Percentiles rank a stretch among this genome's conserved stretches.
Conservation (phyloP, 2,329 filamentous ascomycete genomes). For the Septoria petroselini region DNA sequence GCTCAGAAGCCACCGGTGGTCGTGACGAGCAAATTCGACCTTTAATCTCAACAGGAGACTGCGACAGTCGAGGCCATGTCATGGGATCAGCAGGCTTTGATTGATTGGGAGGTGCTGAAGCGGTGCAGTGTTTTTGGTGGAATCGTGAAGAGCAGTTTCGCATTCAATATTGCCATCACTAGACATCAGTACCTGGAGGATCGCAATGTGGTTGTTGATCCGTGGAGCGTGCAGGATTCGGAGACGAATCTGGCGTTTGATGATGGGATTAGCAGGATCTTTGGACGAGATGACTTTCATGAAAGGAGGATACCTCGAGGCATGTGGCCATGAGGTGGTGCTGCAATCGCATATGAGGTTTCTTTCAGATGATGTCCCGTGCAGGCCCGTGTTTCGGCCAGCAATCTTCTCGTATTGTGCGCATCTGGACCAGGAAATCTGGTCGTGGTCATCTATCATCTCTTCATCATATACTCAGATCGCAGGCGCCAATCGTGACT, state of each 20-base stretch:
- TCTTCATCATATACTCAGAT: too few species aligned
- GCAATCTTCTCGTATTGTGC: not conserved
- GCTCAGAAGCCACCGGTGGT: conserved; percentile 37
- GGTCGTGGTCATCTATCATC: too few species aligned
- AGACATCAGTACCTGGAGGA: conserved; percentile 38
- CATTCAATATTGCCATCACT: conserved; percentile 49
- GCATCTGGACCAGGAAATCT: too few species aligned
- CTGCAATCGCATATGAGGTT: too few species aligned
- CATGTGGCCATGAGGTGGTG: conserved; percentile 31
- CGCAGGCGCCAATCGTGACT: too few species aligned
- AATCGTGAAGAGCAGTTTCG: conserved; percentile 47
- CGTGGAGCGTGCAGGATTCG: conserved; percentile 28
- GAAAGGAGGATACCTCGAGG: conserved; percentile 31
- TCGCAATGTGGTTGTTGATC: conserved; percentile 28
- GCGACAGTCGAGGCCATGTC: conserved; percentile 39
- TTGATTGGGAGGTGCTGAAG: conserved; percentile 53
- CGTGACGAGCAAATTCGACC: conserved; percentile 45
- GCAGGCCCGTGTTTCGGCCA: too few species aligned
- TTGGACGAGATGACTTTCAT: conserved; percentile 30
- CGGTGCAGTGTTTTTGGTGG: conserved; percentile 47
- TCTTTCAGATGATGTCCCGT: too few species aligned
- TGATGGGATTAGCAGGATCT: conserved; percentile 32
- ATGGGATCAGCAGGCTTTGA: conserved; percentile 51
- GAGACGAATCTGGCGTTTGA: conserved; percentile 30
- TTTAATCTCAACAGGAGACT: conserved; percentile 42